Percentiles rank a stretch among this genome's conserved stretches.
These are phyloP conservation scores for Ophiostoma ulmi DNA, from an alignment of 2,329 filamentous ascomycete genomes.

Conservation along the genomic window DNA sequence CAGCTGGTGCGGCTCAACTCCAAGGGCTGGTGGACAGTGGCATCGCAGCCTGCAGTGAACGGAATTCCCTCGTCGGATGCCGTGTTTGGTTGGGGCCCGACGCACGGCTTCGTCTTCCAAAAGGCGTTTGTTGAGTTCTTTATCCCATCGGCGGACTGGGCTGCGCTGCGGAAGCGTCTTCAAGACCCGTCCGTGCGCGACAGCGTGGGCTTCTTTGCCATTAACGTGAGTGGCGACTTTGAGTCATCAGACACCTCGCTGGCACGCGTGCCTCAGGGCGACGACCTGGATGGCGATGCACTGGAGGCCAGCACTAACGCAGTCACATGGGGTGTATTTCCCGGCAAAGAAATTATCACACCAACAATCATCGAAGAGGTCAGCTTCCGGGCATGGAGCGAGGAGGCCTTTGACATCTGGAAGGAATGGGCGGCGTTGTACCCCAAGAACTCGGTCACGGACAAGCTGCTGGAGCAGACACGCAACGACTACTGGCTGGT, in stretches of 20 bases:
- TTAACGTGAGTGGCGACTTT: constrained; percentile 73
- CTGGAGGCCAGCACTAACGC: constrained; percentile 67
- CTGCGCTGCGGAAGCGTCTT: constrained; percentile 59
- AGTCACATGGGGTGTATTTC: constrained; percentile 98
- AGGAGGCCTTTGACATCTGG: constrained; percentile 96
- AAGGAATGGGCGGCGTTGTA: constrained; percentile 89
- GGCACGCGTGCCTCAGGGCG: constrained; percentile 33
- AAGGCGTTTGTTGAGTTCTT: constrained; percentile 99
- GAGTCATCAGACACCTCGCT: constrained; percentile 56
- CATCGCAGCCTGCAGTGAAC: constrained; percentile 90
- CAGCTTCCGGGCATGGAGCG: constrained; percentile 92
- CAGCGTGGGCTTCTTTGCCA: constrained; percentile 80
- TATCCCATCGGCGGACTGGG: constrained; percentile 69
- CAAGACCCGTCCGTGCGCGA: constrained; percentile 52
- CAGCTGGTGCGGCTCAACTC: constrained; percentile 71
- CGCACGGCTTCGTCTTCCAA: constrained; percentile 91
- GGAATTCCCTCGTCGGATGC: constrained; percentile 69
- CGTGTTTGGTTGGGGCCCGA: constrained; percentile 89
- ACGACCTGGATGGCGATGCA: constrained; percentile 26
- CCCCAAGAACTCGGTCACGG: constrained; percentile 64
- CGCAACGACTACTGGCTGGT: constrained; percentile 78
- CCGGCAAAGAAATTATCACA: constrained; percentile 96
- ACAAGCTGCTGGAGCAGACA: constrained; percentile 62
- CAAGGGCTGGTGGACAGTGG: constrained; percentile 92
- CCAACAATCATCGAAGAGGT: constrained; percentile 97